phyloP scores from a whole-genome alignment of 2,329 filamentous ascomycete species.

The Eurotiales sp. region DNA sequence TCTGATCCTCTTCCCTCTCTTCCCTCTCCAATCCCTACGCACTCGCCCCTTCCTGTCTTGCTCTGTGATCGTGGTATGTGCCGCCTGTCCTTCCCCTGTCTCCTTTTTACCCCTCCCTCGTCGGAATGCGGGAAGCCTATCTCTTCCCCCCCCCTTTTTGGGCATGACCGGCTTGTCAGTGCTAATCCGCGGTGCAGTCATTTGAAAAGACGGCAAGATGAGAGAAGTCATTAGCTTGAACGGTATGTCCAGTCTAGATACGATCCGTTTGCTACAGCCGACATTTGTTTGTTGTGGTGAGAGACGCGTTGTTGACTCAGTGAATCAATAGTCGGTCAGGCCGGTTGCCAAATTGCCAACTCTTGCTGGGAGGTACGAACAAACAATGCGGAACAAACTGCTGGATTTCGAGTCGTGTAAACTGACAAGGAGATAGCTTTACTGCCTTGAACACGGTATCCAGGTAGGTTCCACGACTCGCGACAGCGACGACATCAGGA shows the following conservation, averaged over 20 bases:
- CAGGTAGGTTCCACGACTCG: slow-evolving; percentile 63
- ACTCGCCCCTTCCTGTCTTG: not conserved
- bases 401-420: slow-evolving; percentile 14
- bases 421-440: slow-evolving; percentile 61
- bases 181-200: slow-evolving; percentile 8
- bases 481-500: slow-evolving; percentile 29
- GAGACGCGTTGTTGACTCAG: slow-evolving; percentile 34
- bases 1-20: slow-evolving; percentile 30
- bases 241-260: slow-evolving; percentile 59
- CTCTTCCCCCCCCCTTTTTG: slow-evolving; percentile 17
- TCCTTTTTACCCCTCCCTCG: slow-evolving; percentile 16
- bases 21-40: slow-evolving; percentile 16
- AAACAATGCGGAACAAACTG: not conserved
- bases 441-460: slow-evolving; percentile 99
- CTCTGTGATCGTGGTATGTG: not conserved
- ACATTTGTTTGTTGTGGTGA: not conserved
- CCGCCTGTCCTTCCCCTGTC: slow-evolving; percentile 10
- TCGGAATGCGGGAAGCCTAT: slow-evolving; percentile 17
- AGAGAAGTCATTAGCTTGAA: slow-evolving; percentile 99
- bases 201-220: slow-evolving; percentile 60
- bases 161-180: slow-evolving; percentile 11
- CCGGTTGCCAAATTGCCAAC: slow-evolving; percentile 99
- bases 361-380: slow-evolving; percentile 97
- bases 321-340: slow-evolving; percentile 88
- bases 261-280: slow-evolving; percentile 13